Conservation (phyloP, 208 protist genomes). For the Leishmania tropica region DNA sequence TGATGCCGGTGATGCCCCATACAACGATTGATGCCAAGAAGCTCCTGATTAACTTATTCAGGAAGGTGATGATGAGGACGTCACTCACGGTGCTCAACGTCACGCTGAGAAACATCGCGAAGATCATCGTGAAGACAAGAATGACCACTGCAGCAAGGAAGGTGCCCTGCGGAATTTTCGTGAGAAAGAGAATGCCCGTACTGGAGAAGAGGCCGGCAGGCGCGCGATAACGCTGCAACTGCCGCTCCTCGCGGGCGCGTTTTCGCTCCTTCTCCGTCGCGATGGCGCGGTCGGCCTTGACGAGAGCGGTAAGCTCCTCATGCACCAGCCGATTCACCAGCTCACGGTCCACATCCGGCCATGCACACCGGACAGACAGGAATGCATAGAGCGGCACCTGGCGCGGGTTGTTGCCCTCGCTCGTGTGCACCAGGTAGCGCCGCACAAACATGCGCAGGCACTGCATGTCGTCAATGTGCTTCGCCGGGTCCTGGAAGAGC, state of each 20-base stretch:
- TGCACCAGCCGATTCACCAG: conserved; percentile 45
- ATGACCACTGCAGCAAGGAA: conserved; percentile 48
- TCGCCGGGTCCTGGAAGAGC: conserved; percentile 58
- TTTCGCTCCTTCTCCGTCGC: conserved; percentile 39
- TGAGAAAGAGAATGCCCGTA: conserved; percentile 72
- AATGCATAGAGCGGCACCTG: conserved; percentile 68
- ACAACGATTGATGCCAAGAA: conserved; percentile 4
- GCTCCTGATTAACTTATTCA: not conserved
- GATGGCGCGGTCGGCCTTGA: conserved; percentile 62
- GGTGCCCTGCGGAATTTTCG: conserved; percentile 51
- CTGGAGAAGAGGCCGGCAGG: conserved; percentile 45
- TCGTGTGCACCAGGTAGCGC: conserved; percentile 80
- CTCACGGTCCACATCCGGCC: conserved; percentile 53
- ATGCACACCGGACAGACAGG: conserved; percentile 51
- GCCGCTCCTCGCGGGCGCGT: conserved; percentile 11
- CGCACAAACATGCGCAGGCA: conserved; percentile 82
- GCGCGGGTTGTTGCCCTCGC: conserved; percentile 74
- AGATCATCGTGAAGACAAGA: conserved; percentile 24
- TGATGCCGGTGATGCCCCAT: conserved; percentile 11
- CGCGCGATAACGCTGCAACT: conserved; percentile 32
- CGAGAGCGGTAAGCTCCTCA: conserved; percentile 64
- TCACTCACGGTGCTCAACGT: not conserved
- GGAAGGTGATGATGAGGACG: not conserved
- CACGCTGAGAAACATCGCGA: conserved; percentile 7
- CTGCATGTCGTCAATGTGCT: conserved; percentile 69